Evolutionary conservation across 257 asterid genomes (phyloP).

Genomic region (Euphrasia confusa): DNA sequence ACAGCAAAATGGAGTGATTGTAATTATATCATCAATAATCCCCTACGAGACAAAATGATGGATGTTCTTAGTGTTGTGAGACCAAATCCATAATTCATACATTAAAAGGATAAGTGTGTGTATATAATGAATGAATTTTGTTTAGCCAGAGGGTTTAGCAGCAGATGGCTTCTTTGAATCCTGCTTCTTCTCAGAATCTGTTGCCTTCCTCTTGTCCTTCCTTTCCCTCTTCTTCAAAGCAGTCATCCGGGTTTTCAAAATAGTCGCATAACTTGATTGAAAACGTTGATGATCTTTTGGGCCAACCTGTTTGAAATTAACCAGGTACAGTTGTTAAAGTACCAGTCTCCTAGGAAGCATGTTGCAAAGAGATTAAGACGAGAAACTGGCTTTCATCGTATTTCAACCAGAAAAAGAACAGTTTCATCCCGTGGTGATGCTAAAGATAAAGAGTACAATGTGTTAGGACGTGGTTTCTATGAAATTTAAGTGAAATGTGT

Average conservation of each 20-base stretch:
- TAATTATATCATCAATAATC: too few species aligned
- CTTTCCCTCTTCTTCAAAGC: conserved; percentile 93
- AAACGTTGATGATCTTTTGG: conserved; percentile 81
- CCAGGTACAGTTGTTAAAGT: not conserved
- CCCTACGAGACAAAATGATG: too few species aligned
- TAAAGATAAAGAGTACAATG: too few species aligned
- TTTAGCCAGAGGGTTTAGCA: conserved; percentile 34
- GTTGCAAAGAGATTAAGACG: too few species aligned
- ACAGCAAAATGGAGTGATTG: too few species aligned
- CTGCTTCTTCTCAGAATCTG: conserved; percentile 21
- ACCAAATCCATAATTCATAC: not conserved
- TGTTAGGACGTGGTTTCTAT: too few species aligned
- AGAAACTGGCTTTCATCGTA: too few species aligned
- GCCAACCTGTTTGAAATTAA: conserved; percentile 68
- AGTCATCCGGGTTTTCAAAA: conserved; percentile 78
- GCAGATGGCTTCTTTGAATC: conserved; percentile 43
- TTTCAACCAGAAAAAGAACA: too few species aligned
- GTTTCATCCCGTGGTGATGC: too few species aligned
- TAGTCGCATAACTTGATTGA: conserved; percentile 86
- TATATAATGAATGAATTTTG: not conserved
- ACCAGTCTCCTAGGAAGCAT: not conserved
- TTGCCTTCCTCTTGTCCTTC: conserved; percentile 73
- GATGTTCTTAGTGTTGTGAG: not conserved
- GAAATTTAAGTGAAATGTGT: too few species aligned
- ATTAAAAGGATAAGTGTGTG: not conserved